Evolutionary conservation across 2,329 filamentous ascomycete species (phyloP), one percentile per base, ranked within the genome.

Genomic region (Neonectria faginata): DNA sequence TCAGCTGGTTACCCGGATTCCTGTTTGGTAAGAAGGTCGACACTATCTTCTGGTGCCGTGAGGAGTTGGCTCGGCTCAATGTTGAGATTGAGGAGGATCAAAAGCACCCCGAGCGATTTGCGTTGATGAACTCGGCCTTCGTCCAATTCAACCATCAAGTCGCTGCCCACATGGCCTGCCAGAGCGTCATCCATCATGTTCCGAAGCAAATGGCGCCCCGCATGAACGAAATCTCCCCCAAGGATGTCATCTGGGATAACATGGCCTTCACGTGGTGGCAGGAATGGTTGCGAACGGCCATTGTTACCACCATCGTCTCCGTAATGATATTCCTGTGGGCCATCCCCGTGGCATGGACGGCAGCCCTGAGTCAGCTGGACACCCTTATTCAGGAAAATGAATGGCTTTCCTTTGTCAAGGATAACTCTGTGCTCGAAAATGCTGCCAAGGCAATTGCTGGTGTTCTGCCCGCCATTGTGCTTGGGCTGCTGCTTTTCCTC

Each of bases 121-220:
- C 95, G 0, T 81, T 94, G 51, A 97, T 97, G 94, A 97, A 92
- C 74, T 97, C 95, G 1, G 96, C 96, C 0, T 99, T 99, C 72
- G 94, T 99, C 66, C 96, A 99, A 76, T 99, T 99, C 85, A 97
- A 99, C 75, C 92, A 97, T 75, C 96, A 99, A 77, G 92, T 97
- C 2, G 94, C 95, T 6, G 96, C 96, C 0, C 96, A 99, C 74
- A 98, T 99, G 96, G 96, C 95, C 62, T 97, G 94, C 76, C 96
- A 99, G 77, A 90, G 93, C 52, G 86, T 97, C 50, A 94, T 92
- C 42, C 94, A 98, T 76, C 96, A 99, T 73, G 79, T 97, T 1
- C 96, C 96, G 1, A 92, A 92, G 72, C 92, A 97, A 50, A 99
- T 99, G 96, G 87, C 93, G 1, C 96, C 96, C 0, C 89, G 96